Conservation (phyloP, 306 rosid genomes). For the Cyclanthera cordifolia region DNA sequence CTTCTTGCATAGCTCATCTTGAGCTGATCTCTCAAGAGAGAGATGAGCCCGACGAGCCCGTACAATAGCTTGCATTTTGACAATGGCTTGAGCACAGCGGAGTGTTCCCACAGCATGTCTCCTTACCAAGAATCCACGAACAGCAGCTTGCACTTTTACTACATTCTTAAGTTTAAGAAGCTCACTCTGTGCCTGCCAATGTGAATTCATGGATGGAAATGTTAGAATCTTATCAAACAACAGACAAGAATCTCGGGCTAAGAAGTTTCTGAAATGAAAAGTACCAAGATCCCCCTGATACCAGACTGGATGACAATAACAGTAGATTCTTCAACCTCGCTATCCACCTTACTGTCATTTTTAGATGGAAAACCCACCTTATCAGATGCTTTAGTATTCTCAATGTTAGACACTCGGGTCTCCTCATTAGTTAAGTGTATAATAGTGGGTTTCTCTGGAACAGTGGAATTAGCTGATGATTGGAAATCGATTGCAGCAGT, state of each 20-base stretch:
- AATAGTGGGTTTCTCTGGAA: slow-evolving; percentile 40
- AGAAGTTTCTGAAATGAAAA: slow-evolving; percentile 16
- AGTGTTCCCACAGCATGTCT: slow-evolving; percentile 82
- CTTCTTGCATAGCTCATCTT: slow-evolving; percentile 22
- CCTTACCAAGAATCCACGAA: slow-evolving; percentile 89
- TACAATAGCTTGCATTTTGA: slow-evolving; percentile 74
- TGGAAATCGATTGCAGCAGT: slow-evolving; percentile 32
- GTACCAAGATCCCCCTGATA: slow-evolving; percentile 67
- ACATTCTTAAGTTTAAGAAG: slow-evolving; percentile 39
- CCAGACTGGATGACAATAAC: slow-evolving; percentile 63
- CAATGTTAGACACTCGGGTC: slow-evolving; percentile 29
- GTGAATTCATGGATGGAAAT: background rate
- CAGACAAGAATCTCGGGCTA: background rate
- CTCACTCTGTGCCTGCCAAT: slow-evolving; percentile 46
- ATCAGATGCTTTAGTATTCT: slow-evolving; percentile 29
- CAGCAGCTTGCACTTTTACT: slow-evolving; percentile 85
- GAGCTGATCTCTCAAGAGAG: slow-evolving; percentile 13
- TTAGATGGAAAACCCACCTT: slow-evolving; percentile 18
- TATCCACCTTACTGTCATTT: slow-evolving; percentile 35
- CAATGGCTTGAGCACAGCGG: slow-evolving; percentile 77
- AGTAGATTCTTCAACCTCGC: slow-evolving; percentile 35
- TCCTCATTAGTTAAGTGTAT: slow-evolving; percentile 43
- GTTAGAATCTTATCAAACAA: slow-evolving; percentile 8
- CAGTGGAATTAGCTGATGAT: slow-evolving; percentile 29
- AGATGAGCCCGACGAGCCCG: slow-evolving; percentile 55